Conservation (phyloP, 208 protist genomes). For the Leishmania tropica region DNA sequence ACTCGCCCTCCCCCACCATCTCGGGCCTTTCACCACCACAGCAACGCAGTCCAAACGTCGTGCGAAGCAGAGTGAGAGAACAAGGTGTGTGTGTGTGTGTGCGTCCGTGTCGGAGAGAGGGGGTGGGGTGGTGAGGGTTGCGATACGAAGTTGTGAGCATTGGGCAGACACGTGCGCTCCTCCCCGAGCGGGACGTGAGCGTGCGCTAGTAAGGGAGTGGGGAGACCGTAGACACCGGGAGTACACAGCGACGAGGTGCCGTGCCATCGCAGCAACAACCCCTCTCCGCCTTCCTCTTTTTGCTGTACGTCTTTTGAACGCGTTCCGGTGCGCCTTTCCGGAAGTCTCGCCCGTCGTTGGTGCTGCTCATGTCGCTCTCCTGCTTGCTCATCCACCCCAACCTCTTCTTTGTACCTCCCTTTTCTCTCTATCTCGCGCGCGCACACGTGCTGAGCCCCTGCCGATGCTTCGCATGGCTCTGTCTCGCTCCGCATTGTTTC, state of each 20-base stretch:
- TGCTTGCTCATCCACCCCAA: background rate
- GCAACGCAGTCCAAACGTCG: background rate
- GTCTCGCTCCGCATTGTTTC: background rate
- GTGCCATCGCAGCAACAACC: background rate
- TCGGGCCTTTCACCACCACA: background rate
- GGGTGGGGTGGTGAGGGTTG: background rate
- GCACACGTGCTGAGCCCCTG: background rate
- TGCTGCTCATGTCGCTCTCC: background rate
- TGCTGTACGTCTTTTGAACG: background rate
- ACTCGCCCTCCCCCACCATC: background rate
- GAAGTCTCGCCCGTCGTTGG: background rate
- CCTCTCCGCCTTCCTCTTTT: background rate
- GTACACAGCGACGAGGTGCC: background rate
- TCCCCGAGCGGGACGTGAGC: background rate
- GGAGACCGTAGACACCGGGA: background rate
- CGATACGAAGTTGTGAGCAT: background rate
- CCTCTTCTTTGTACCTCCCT: background rate
- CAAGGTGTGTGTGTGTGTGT: too few relatives aligned
- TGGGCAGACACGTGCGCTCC: background rate
- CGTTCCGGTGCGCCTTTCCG: background rate
- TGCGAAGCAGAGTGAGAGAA: background rate
- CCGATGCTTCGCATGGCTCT: background rate
- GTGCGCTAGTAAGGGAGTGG: background rate
- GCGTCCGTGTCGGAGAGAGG: too few relatives aligned
- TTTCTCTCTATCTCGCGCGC: background rate